These are phyloP conservation scores for Aspergillus intermedius DNA, from an alignment of 2,329 filamentous ascomycete genomes.

Conservation along the genomic window DNA sequence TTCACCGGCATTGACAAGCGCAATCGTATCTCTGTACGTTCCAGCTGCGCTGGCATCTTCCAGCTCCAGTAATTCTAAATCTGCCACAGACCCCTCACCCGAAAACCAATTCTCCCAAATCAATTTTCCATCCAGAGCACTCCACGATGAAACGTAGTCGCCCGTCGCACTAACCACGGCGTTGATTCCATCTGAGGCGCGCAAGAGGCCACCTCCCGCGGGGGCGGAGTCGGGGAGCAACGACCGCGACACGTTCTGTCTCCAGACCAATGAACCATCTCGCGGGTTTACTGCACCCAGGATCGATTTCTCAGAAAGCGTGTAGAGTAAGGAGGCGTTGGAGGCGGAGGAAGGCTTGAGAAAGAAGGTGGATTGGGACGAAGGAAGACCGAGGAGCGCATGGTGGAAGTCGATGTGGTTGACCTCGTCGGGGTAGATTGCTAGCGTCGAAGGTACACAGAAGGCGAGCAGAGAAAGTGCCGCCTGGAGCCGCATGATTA, in stretches of 20 bases:
- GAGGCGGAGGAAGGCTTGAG: conserved; percentile 75
- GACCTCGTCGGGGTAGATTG: conserved; percentile 85
- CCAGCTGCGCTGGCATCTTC: conserved; percentile 47
- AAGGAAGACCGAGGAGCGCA: conserved; percentile 76
- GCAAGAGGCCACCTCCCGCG: conserved; percentile 43
- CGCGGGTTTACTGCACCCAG: conserved; percentile 85
- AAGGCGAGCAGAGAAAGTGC: conserved; percentile 33
- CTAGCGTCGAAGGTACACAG: conserved; percentile 49
- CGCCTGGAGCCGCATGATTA: conserved; percentile 37
- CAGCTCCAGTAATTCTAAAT: conserved; percentile 68
- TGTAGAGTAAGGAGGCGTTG: conserved; percentile 84
- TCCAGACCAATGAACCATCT: conserved; percentile 78
- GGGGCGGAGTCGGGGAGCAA: conserved; percentile 10
- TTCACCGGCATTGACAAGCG: conserved; percentile 51
- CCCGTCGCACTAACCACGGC: conserved; percentile 69
- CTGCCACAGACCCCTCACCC: conserved; percentile 33
- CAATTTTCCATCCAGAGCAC: conserved; percentile 71
- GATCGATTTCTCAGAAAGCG: conserved; percentile 74
- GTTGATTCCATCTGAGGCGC: conserved; percentile 71
- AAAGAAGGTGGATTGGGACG: conserved; percentile 84
- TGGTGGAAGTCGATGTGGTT: conserved; percentile 90
- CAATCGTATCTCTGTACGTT: conserved; percentile 57
- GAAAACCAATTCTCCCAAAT: conserved; percentile 63
- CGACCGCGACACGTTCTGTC: conserved; percentile 62
- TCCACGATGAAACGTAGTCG: conserved; percentile 69